Evolutionary conservation across 495 filamentous ascomycete genomes (phyloP).

Genomic region (Trichoderma virens): DNA sequence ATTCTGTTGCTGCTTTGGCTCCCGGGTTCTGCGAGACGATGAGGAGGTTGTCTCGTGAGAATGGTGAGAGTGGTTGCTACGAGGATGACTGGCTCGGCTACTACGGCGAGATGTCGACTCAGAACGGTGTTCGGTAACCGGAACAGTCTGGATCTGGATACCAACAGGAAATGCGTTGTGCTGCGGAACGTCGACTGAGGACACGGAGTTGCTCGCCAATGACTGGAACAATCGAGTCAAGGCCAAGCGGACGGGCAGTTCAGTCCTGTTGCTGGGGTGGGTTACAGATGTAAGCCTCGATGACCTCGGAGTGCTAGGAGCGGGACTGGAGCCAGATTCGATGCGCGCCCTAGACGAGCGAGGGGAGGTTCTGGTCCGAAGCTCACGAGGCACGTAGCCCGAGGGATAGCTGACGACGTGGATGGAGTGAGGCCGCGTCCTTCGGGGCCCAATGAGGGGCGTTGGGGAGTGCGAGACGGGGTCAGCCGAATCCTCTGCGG

Average conservation of each 20-base stretch:
- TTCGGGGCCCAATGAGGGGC: slow-evolving; percentile 43
- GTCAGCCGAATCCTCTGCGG: not conserved
- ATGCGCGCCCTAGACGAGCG: slow-evolving; percentile 19
- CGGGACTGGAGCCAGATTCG: not conserved
- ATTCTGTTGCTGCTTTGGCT: not conserved
- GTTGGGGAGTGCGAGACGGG: slow-evolving; percentile 28
- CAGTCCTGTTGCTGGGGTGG: not conserved
- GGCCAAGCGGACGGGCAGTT: not conserved
- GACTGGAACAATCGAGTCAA: not conserved
- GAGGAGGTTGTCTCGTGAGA: not conserved
- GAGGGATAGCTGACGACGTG: slow-evolving; percentile 48
- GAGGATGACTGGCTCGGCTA: not conserved
- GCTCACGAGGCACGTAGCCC: slow-evolving; percentile 41
- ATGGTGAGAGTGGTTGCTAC: not conserved
- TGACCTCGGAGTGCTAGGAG: not conserved
- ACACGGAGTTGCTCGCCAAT: not conserved
- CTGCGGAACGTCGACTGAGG: not conserved
- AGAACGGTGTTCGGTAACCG: not conserved
- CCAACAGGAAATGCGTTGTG: not conserved
- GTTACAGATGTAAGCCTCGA: not conserved
- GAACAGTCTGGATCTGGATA: not conserved
- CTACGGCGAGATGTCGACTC: not conserved
- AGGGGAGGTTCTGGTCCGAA: slow-evolving; percentile 31
- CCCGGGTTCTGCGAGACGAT: not conserved
- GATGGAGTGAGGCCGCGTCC: slow-evolving; percentile 46